phyloP scores from a whole-genome alignment of 192 early-diverging fungal species.

The Coemansia sp. region DNA sequence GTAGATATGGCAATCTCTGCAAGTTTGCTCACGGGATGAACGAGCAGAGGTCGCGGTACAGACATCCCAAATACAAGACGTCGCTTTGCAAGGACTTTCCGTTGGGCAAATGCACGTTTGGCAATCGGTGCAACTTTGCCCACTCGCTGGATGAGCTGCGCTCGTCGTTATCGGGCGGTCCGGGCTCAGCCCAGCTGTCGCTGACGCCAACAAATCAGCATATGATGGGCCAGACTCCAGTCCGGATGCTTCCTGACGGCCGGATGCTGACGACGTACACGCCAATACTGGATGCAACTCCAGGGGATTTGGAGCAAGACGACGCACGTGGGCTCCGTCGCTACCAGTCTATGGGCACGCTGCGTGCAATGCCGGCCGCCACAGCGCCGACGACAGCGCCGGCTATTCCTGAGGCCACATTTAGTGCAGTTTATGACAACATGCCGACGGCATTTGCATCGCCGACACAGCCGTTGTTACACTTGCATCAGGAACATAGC shows the following conservation, averaged over 20 bases:
- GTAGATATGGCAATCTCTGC: conserved; percentile 88
- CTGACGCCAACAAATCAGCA: conserved; percentile 19
- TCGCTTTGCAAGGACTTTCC: conserved; percentile 90
- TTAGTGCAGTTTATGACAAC: background rate
- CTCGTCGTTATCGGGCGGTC: background rate
- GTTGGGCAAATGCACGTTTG: conserved; percentile 89
- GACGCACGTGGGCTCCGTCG: conserved; percentile 33
- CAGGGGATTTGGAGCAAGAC: background rate
- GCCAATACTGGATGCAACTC: conserved; percentile 14
- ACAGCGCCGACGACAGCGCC: conserved; percentile 7
- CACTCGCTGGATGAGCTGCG: conserved; percentile 63
- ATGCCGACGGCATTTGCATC: conserved; percentile 7
- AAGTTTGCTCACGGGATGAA: conserved; percentile 85
- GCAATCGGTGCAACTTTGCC: conserved; percentile 93
- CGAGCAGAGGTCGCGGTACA: conserved; percentile 77
- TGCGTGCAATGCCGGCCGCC: conserved; percentile 13
- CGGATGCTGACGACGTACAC: conserved; percentile 38
- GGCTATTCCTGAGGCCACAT: conserved; percentile 6
- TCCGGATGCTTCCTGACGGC: conserved; percentile 43
- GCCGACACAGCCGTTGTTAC: conserved; percentile 20
- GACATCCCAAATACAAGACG: conserved; percentile 95
- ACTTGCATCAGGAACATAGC: conserved; percentile 28
- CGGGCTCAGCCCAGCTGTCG: background rate
- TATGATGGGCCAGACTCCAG: conserved; percentile 26
- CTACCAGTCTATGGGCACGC: conserved; percentile 49